Evolutionary conservation across 1,284 basidiomycete species (phyloP), one percentile per base, ranked within the genome.

Genomic region (Agaricales sp.): DNA sequence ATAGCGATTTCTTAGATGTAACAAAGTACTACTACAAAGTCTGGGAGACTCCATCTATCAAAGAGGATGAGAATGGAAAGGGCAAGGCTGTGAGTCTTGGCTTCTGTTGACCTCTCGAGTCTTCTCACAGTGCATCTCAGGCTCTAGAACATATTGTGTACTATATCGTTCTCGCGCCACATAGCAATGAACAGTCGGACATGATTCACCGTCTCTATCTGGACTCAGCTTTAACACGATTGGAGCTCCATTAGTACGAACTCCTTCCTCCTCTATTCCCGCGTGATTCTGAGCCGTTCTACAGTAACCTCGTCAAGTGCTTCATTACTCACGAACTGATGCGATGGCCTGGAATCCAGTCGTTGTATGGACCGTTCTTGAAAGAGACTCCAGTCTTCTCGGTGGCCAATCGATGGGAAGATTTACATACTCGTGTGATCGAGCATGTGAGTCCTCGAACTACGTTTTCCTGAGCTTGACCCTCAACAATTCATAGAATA

Each of bases 271-370:
- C n/a, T 44, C 45, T 11, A 11, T n/a, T n/a, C 38, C 39, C 51
- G 19, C 19, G 35, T n/a, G 37, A 21, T 53, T 55, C 20, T 54
- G 47, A 44, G 48, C 35, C 4, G 3, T 45, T 41, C 43, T 26
- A 45, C 50, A 96, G 92, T 63, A 93, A 96, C 57, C 78, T 99
- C 39, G 78, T 96, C 52, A 99, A 99, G 71, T 95, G 91, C 60
- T 99, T 99, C 64, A 87, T 87, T 12, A 98, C 93, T 1, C 84
- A 83, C 39, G 96, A 99, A 62, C 73, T 99, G 43, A 97, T 98
- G 91, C 75, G 95, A 53, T 99, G 96, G 96, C 92, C 95, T 0
- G 92, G 92, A n/a, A 94, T 99, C 48, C 86, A 93, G 62, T 69
- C 73, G 3, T 74, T 98, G 14, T 99, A 98, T 63, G 94, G 92